Base-by-base conservation (phyloP, 148 eudicot species). In the Vaccinium darrowii region DNA sequence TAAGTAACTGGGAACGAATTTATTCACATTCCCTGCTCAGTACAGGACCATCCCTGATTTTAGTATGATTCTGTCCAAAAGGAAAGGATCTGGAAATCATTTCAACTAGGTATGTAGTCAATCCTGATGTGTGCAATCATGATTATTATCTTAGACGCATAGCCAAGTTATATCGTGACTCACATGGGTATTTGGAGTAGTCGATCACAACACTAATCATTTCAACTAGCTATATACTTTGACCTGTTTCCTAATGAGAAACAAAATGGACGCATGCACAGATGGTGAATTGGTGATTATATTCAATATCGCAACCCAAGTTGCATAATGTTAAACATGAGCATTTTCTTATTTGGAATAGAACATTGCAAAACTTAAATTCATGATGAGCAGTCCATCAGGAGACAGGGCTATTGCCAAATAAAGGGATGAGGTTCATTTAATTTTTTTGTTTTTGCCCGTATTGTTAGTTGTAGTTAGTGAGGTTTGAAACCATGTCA, bases 341-440 rank as follows among this genome's bases (percentile, higher is more conserved):
- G 36, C 27, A 67, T 50, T 67, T 15, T 14, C 82, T 79, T 79
- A 10, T 79, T 79, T 36, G 69, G 50, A 25, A 80, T 60, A 15
- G 33, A 69, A 27, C 43, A 13, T 27, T 12, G 3, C 43, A 27
- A 69, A 11, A 69, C 12, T 30, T 5, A 14, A 30, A 27, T 1
- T 69, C 39, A 12, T 30, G 74, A 67, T 67, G 15, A 4, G 73
- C 73, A 65, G 36, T 67, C 73, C 7, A 67, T 14, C 0, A 67
- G 36, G 74, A 69, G 39, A 69, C 15, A 7, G 74, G 16, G 15
- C 36, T 1, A 69, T 69, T 5, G 19, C 30, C 36, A 36, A 69
- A 27, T 15, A 25, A 67, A 21, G 21, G 27, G 67, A 9, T 23
- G 71, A 23, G 30, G 27, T 43, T 43, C 47, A 43, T 43, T 43